phyloP scores from a whole-genome alignment of 202 grass and related monocot species.

The Eragrostis tef region DNA sequence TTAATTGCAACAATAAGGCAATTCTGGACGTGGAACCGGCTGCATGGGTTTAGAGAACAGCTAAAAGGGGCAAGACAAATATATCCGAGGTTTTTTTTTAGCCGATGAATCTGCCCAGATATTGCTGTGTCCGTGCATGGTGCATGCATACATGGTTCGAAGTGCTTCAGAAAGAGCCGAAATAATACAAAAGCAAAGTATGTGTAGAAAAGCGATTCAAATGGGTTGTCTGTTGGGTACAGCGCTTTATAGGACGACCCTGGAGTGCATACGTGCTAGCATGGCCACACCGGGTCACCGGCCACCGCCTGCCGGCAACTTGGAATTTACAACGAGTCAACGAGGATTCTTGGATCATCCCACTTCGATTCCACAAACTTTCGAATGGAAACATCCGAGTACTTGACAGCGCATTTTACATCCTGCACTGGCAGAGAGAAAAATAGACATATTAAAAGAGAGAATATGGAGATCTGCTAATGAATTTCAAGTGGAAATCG shows the following conservation, averaged over 20 bases:
- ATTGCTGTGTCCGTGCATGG: background rate
- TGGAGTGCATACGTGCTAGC: background rate
- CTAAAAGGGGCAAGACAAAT: background rate
- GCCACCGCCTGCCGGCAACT: background rate
- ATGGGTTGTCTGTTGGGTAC: background rate
- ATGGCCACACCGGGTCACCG: background rate
- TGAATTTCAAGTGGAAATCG: background rate
- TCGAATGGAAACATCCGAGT: no score
- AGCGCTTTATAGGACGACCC: slow-evolving; percentile 21
- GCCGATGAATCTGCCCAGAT: background rate
- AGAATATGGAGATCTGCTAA: background rate
- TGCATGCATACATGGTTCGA: background rate
- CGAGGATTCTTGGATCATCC: background rate
- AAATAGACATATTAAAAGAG: background rate
- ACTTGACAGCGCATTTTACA: no score
- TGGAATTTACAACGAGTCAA: slow-evolving; percentile 26
- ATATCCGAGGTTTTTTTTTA: background rate
- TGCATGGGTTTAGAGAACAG: background rate
- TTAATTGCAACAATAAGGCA: background rate
- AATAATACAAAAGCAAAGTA: background rate
- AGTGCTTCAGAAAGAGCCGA: background rate
- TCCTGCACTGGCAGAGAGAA: background rate
- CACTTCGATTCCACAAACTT: background rate
- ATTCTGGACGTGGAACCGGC: slow-evolving; percentile 9
- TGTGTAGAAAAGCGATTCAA: background rate